phyloP scores from a whole-genome alignment of 345 rosid species.

The Lepidium aucheri region DNA sequence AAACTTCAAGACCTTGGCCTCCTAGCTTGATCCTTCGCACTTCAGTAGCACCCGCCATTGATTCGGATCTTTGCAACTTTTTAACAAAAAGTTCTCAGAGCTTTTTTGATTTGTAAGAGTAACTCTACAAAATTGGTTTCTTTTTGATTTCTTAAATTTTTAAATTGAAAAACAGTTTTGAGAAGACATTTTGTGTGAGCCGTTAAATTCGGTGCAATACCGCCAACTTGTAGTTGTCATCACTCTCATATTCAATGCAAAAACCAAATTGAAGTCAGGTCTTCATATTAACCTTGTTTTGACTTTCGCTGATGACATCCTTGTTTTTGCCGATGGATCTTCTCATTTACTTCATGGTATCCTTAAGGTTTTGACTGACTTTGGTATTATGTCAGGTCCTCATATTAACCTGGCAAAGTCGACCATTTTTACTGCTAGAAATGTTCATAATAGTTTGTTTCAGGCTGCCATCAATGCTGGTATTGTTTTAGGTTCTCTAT shows the following conservation, averaged over 20 bases:
- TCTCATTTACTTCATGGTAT: too few species aligned
- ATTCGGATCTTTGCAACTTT: neutral
- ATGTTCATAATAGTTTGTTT: too few species aligned
- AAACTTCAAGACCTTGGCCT: neutral
- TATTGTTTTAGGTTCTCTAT: too few species aligned
- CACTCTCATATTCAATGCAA: neutral
- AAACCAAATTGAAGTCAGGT: neutral
- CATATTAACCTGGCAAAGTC: too few species aligned
- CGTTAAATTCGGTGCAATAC: neutral
- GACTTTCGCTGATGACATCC: too few species aligned
- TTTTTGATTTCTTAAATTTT: neutral
- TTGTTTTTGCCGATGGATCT: too few species aligned
- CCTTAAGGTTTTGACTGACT: too few species aligned
- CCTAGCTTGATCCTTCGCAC: constrained; percentile 3
- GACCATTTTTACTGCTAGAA: too few species aligned
- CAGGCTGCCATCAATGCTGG: too few species aligned
- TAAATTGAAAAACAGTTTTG: neutral
- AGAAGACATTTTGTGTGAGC: neutral
- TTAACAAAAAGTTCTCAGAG: neutral
- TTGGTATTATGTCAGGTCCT: too few species aligned
- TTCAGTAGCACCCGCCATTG: neutral
- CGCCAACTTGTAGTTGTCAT: neutral
- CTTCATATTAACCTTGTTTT: too few species aligned
- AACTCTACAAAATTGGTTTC: neutral
- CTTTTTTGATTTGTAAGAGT: neutral